These are phyloP conservation scores for Saprolegnia diclina DNA, from an alignment of 352 stramenopile species.

Conservation along the genomic window DNA sequence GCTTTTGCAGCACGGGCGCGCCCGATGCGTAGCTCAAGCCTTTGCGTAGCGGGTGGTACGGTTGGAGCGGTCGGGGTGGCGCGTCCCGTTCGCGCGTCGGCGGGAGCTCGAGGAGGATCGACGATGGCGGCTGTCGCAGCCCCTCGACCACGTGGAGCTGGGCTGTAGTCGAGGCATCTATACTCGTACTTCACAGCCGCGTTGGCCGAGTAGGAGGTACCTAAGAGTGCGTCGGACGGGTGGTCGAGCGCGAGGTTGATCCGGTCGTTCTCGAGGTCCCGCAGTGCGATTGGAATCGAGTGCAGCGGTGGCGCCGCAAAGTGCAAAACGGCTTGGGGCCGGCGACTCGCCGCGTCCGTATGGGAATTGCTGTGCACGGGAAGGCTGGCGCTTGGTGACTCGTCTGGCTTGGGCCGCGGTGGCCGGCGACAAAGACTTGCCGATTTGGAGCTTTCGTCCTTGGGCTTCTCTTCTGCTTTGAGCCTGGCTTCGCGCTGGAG, in stretches of 20 bases:
- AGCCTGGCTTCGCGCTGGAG: constrained; percentile 9
- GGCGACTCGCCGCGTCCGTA: not conserved
- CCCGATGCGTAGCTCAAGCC: constrained; percentile 7
- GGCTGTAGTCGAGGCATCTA: not conserved
- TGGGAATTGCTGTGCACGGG: not conserved
- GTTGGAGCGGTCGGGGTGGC: not conserved
- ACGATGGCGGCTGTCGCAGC: not conserved
- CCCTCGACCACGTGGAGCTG: constrained; percentile 8
- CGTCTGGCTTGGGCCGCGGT: not conserved
- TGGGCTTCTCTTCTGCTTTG: not conserved
- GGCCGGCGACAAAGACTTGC: not conserved
- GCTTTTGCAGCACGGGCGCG: not conserved
- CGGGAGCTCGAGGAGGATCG: not conserved
- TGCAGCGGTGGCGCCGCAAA: not conserved
- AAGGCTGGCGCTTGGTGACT: not conserved
- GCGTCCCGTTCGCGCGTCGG: not conserved
- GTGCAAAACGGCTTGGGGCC: not conserved
- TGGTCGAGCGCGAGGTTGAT: not conserved
- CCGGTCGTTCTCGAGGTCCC: not conserved
- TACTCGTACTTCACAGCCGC: not conserved
- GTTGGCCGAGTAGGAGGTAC: not conserved
- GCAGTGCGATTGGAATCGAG: not conserved
- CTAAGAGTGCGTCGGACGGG: not conserved
- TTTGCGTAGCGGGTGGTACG: constrained; percentile 15
- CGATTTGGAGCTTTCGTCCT: not conserved